Evolutionary conservation across 2,329 filamentous ascomycete genomes (phyloP), one percentile per base, ranked within the genome.

Genomic region (Dactylellina parvicollis): DNA sequence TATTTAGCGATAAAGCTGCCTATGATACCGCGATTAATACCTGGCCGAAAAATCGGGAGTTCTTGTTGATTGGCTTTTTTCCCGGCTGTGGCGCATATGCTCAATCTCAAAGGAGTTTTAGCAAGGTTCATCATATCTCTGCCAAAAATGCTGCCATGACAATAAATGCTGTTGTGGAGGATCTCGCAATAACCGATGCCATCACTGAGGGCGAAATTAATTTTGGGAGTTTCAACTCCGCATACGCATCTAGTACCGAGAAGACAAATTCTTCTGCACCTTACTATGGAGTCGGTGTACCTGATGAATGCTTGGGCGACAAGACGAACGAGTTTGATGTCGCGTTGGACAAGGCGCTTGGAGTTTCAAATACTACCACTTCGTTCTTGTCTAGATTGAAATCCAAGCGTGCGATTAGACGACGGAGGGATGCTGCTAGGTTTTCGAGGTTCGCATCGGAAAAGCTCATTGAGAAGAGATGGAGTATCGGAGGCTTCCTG

Each of bases 201-300:
- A 72, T 72, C 10, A 72, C 59, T 36, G 67, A 55, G 24, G 67
- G 67, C 26, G 67, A 72, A 32, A 72, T 72, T 10, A 72, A 72
- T 9, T 72, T 72, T 44, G 67, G 67, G 1, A 72, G 60, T 24
- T 72, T 65, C 16, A 54, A 34, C 22, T 22, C 67, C 18, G 30
- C 34, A 16, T 54, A 59, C 22, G 30, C 22, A 2, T 65, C 67
- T 16, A 18, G 28, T 2, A 46, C 46, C 5, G 12, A 3, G 3
- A 44, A 50, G n/a, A 42, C 42, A n/a, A 65, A 69, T 16, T 34
- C 67, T 14, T 55, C 56, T 7, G 30, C 28, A 26, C 59, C 67
- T 2, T 65, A 72, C 20, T 65, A 52, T 26, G 67, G 67, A 2
- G 67, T 72, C 28, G 67, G 67, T 3, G 67, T 72, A 10, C 67